Evolutionary conservation across 768 basidiomycete species (phyloP).

Genomic region (Paxillus ammoniavirescens): DNA sequence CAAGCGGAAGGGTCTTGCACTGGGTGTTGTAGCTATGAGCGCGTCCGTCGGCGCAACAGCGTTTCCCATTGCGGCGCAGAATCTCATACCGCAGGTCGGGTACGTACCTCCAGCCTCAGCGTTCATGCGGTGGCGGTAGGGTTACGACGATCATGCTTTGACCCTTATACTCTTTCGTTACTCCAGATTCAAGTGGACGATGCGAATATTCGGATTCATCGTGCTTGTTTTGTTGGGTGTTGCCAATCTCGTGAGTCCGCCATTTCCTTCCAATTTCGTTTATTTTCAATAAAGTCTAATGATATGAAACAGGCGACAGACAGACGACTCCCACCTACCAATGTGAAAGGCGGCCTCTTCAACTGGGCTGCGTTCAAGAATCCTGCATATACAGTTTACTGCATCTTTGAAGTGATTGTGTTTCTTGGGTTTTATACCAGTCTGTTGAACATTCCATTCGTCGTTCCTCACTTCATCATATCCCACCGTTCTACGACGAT

Average conservation of each 20-base stretch:
- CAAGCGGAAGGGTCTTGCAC: too few species aligned
- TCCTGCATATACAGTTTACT: conserved; percentile 53
- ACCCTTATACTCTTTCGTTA: too few species aligned
- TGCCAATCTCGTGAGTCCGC: conserved; percentile 34
- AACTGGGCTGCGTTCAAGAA: conserved; percentile 50
- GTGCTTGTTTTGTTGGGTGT: conserved; percentile 40
- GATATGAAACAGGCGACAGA: conserved; percentile 24
- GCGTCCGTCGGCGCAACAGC: too few species aligned
- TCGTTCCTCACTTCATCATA: background rate
- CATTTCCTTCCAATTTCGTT: conserved; percentile 8
- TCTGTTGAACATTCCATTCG: conserved; percentile 20
- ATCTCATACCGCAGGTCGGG: too few species aligned
- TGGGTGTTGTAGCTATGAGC: too few species aligned
- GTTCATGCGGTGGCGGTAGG: too few species aligned
- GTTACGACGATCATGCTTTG: too few species aligned
- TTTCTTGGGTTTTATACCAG: conserved; percentile 75
- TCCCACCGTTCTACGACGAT: background rate
- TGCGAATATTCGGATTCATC: conserved; percentile 35
- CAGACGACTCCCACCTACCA: conserved; percentile 53
- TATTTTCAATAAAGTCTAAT: background rate
- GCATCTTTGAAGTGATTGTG: conserved; percentile 48
- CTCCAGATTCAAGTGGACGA: conserved; percentile 80
- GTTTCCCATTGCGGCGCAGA: too few species aligned
- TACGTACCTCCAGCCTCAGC: too few species aligned
- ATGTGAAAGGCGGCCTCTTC: conserved; percentile 55